These are phyloP conservation scores for Fusarium staphyleae DNA, from an alignment of 2,329 filamentous ascomycete species.

Conservation along the genomic window DNA sequence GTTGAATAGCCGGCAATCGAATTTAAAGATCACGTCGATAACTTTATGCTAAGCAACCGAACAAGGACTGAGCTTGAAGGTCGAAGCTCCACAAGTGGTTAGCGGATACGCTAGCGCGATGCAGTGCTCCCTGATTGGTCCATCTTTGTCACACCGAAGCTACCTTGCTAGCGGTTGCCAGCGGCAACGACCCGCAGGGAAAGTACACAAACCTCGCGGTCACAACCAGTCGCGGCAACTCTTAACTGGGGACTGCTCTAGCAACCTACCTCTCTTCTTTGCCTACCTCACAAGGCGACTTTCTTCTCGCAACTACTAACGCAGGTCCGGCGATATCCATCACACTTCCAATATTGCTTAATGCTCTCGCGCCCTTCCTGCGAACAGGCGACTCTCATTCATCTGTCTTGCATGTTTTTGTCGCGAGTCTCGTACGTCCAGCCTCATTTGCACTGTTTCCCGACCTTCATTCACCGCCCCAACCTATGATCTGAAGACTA, in stretches of 20 bases:
- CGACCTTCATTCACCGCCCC: slow-evolving; percentile 11
- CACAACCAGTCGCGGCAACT: slow-evolving; percentile 21
- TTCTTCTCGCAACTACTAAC: slow-evolving; percentile 37
- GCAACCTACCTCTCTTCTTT: slow-evolving; percentile 20
- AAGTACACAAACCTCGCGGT: slow-evolving; percentile 48
- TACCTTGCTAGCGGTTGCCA: slow-evolving; percentile 38
- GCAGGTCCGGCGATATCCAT: slow-evolving; percentile 19
- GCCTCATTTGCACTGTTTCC: slow-evolving; percentile 1
- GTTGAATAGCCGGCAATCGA: slow-evolving; percentile 5
- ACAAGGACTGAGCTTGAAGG: neutral
- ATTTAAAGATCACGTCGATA: neutral
- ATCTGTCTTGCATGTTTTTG: slow-evolving; percentile 40
- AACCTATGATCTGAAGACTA: neutral
- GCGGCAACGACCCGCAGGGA: slow-evolving; percentile 42
- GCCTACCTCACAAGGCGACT: slow-evolving; percentile 25
- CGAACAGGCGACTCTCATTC: slow-evolving; percentile 23
- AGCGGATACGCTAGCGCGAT: neutral
- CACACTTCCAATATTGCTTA: slow-evolving; percentile 41
- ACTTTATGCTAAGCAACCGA: neutral
- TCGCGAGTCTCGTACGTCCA: slow-evolving; percentile 40
- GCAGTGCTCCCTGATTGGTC: slow-evolving; percentile 24
- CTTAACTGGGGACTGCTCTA: slow-evolving; percentile 20
- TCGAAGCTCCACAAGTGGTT: slow-evolving; percentile 9
- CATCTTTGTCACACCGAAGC: neutral
- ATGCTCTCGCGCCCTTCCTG: slow-evolving; percentile 27